phyloP scores from a whole-genome alignment of 768 basidiomycete genomes.

The Collybia mongolica region DNA sequence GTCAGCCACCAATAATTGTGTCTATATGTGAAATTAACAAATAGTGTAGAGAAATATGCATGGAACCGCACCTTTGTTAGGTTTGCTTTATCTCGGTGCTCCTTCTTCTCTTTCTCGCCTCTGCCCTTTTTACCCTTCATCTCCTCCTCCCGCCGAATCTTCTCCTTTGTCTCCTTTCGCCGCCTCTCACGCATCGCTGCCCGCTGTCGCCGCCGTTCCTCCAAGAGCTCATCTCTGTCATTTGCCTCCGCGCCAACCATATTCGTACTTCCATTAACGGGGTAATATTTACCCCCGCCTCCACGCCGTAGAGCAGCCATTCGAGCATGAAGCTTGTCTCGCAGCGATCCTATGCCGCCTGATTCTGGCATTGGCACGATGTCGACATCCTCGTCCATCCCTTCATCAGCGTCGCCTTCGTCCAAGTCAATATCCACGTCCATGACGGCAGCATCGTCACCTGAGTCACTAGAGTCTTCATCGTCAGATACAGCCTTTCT shows the following conservation, averaged over 20 bases:
- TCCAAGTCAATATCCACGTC: conserved; percentile 40
- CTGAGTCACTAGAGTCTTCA: conserved; percentile 28
- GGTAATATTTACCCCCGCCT: conserved; percentile 15
- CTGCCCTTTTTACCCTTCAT: conserved; percentile 48
- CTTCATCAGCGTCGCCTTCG: conserved; percentile 33
- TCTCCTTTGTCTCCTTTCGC: conserved; percentile 83
- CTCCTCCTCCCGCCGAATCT: conserved; percentile 68
- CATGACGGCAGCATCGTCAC: conserved; percentile 21
- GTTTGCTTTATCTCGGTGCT: conserved; percentile 18
- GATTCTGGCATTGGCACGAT: conserved; percentile 64
- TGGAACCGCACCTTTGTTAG: conserved; percentile 50
- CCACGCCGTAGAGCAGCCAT: conserved; percentile 68
- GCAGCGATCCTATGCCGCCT: conserved; percentile 61
- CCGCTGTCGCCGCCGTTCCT: conserved; percentile 73
- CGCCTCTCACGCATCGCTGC: conserved; percentile 84
- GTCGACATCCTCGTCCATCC: conserved; percentile 29
- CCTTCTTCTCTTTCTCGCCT: conserved; percentile 35
- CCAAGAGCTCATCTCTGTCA: conserved; percentile 73
- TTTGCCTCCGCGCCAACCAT: conserved; percentile 40
- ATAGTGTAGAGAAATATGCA: not conserved
- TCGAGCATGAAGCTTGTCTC: conserved; percentile 72
- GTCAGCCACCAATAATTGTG: conserved; percentile 73
- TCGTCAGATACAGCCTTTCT: conserved; percentile 38
- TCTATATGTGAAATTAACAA: conserved; percentile 34
- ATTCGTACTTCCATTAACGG: conserved; percentile 12